Percentiles rank a stretch among this genome's conserved stretches.
Conservation (phyloP, 768 basidiomycete genomes). For the Gelatoporia subvermispora region DNA sequence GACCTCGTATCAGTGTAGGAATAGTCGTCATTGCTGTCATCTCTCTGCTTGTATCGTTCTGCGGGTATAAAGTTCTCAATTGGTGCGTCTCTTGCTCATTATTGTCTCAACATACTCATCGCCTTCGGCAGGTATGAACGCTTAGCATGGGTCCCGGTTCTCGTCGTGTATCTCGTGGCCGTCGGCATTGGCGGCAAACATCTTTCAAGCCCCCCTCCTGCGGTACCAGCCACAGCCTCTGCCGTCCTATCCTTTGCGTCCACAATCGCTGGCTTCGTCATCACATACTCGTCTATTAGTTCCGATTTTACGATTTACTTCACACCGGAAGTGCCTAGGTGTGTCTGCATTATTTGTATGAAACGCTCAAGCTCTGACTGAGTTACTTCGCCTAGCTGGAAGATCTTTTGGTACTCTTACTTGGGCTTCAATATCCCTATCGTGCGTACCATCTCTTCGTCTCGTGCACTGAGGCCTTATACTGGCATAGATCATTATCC, state of each 20-base stretch:
- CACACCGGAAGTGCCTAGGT: constrained; percentile 54
- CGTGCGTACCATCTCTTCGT: constrained; percentile 38
- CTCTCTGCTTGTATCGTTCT: constrained; percentile 65
- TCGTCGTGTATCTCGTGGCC: constrained; percentile 68
- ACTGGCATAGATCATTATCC: constrained; percentile 29
- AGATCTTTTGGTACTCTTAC: constrained; percentile 62
- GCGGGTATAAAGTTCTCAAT: constrained; percentile 59
- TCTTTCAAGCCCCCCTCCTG: constrained; percentile 43
- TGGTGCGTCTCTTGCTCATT: constrained; percentile 30
- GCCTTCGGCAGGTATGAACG: constrained; percentile 58
- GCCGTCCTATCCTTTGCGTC: constrained; percentile 62
- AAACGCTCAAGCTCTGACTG: background rate
- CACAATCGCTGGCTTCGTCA: constrained; percentile 67
- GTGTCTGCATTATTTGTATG: constrained; percentile 1
- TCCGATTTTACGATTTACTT: constrained; percentile 79
- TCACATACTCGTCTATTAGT: constrained; percentile 56
- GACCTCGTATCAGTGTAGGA: constrained; percentile 49
- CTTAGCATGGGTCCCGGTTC: constrained; percentile 70
- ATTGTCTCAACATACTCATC: background rate
- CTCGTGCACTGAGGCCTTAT: constrained; percentile 6
- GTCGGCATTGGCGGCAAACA: constrained; percentile 73
- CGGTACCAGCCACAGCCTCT: constrained; percentile 48
- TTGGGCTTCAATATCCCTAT: constrained; percentile 57
- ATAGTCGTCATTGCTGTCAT: constrained; percentile 73
- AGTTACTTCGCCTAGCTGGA: constrained; percentile 39